These are phyloP conservation scores for Malassezia nana DNA, from an alignment of 1,284 basidiomycete species.

Conservation along the genomic window DNA sequence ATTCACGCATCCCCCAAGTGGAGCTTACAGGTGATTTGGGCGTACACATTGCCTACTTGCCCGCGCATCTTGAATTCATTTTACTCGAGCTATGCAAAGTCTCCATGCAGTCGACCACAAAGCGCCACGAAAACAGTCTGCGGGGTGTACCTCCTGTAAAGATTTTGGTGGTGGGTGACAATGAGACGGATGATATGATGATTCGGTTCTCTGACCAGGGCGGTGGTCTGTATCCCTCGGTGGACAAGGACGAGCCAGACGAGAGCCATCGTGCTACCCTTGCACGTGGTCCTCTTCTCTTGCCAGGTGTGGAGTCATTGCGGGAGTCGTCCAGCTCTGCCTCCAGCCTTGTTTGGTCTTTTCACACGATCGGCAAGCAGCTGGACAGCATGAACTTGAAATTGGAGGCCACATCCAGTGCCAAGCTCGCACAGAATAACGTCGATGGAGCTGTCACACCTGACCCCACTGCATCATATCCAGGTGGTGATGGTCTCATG, in stretches of 20 bases:
- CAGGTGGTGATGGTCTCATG: constrained; percentile 16
- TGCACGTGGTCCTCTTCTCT: constrained; percentile 12
- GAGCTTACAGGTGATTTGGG: constrained; percentile 64
- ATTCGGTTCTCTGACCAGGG: constrained; percentile 39
- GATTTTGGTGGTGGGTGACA: constrained; percentile 42
- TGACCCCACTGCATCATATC: constrained; percentile 6
- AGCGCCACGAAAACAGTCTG: constrained; percentile 13
- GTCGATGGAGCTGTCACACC: background rate
- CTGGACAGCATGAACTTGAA: constrained; percentile 14
- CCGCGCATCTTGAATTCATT: constrained; percentile 76
- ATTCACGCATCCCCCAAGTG: constrained; percentile 56
- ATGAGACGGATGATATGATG: constrained; percentile 40
- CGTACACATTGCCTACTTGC: constrained; percentile 70
- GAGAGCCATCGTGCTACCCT: background rate
- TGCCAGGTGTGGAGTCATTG: background rate
- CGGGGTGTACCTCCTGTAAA: constrained; percentile 16
- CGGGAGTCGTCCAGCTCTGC: background rate
- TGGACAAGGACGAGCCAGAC: background rate
- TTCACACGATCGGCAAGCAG: constrained; percentile 14
- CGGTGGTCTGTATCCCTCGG: constrained; percentile 16
- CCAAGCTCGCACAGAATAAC: background rate
- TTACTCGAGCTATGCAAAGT: constrained; percentile 80
- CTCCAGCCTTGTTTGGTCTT: constrained; percentile 9
- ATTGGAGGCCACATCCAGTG: background rate
- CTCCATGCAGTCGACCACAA: constrained; percentile 49